Base-by-base conservation (phyloP, 306 rosid genomes). In the Urtica urens region DNA sequence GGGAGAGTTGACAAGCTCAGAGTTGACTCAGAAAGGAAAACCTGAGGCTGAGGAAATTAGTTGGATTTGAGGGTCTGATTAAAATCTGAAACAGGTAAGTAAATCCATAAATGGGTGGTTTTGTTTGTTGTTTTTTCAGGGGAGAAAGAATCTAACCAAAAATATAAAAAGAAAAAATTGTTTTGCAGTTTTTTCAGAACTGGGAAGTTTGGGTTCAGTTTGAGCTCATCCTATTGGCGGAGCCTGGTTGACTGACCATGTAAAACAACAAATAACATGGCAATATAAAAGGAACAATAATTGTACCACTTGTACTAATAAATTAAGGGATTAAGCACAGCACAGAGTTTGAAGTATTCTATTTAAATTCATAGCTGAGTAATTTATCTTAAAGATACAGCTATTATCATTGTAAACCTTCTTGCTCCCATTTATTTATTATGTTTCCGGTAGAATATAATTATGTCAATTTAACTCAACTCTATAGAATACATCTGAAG, bases 11-110 rank as follows among this genome's bases (percentile, higher is more conserved):
- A 35, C 40, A 2, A 35, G 33, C 42, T 51, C 4, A 46, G 31
- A 43, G 50, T 46, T 67, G 71, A 64, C 47, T 44, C 11, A 19
- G 22, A 28, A 59, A 44, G 57, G 18, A 26, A 59, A 49, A 40
- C 46, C 59, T 65, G 26, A 51, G 53, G 45, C 54, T 22, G 57
- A 38, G 38, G 41, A 50, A 22, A 13, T 41, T 26, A 54, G 46
- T 10, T 12, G 10, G 48, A 24, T 25, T 53, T 12, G 46, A 51
- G 40, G 30, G 40, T 35, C 40, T 35, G 16, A 60, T n/a, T n/a
- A 14, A 26, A 14, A 3, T 7, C n/a, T 58, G 46, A 62, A 50
- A 14, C 46, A 34, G 49, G 18, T 19, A 18, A 62, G 50, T 63
- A 42, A 24, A 49, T 7, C 1, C 3, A 22, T 12, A 38, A 43